Base-by-base conservation (phyloP, 2,329 filamentous ascomycete genomes). In the Colletotrichum truncatum region DNA sequence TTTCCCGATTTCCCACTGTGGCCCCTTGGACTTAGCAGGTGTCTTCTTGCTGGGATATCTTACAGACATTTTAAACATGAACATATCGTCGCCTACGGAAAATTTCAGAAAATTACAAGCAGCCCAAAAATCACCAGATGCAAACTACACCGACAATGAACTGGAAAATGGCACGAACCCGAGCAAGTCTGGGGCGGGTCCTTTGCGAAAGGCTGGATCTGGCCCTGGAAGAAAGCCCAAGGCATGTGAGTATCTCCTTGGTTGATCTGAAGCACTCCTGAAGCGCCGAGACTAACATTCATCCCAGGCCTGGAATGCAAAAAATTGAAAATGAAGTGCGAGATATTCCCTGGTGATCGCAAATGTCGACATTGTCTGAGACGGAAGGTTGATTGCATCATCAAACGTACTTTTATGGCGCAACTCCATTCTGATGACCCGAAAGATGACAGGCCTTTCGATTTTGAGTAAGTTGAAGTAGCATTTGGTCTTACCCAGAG, bases 1-100 rank as follows among this genome's bases (percentile, higher is more conserved):
- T 52, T 52, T 52, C 32, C 49, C 49, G 49, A 52, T 52, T 52
- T 52, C 32, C 49, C 32, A 52, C 21, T 18, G 30, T 23, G 30
- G n/a, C n/a, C n/a, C n/a, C n/a, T 36, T 12, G 32, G 12, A 1
- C 4, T 26, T 14, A 23, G 28, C 21, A 34, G 32, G 8, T 21
- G 2, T 34, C 3, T 0, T 52, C 2, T 39, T 16, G n/a, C 16
- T 32, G 30, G 38, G 4, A 36, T 10, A 34, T 23, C 5, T 18
- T 10, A 26, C 14, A 23, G 38, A 0, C 6, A 4, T 21, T 10
- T 3, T 32, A 1, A 52, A 25, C 1, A 52, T 52, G 49, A 34
- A 39, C 12, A 23, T 28, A 1, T 38, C 6, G 1, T 0, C 21
- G 7, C 10, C 18, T 4, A 38, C 21, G 49, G 21, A 16, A 1